phyloP scores from a whole-genome alignment of 495 filamentous ascomycete genomes.

The Penicillium maclennaniae region DNA sequence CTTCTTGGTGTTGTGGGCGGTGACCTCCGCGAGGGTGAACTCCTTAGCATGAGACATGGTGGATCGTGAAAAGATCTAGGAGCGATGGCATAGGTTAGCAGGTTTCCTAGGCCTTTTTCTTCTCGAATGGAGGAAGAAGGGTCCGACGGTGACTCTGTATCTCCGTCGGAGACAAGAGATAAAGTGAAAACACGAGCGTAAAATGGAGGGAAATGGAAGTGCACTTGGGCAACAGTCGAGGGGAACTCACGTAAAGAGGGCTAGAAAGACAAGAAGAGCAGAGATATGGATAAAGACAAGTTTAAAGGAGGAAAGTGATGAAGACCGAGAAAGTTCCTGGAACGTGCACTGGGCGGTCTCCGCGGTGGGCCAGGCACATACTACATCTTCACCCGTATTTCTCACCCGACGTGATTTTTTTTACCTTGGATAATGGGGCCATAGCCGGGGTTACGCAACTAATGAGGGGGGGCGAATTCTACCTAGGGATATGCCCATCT shows the following conservation, averaged over 20 bases:
- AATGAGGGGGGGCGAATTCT: constrained; percentile 3
- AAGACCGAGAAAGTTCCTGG: constrained; percentile 7
- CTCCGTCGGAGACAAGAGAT: constrained; percentile 1
- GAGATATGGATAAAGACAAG: constrained; percentile 4
- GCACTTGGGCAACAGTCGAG: not conserved
- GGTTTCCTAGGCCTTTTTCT: too few species aligned
- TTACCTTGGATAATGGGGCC: not conserved
- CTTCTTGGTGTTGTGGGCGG: constrained; percentile 91
- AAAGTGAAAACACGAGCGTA: not conserved
- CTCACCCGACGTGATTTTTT: not conserved
- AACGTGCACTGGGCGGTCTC: constrained; percentile 18
- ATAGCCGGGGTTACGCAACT: not conserved
- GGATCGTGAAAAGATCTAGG: constrained; percentile 7
- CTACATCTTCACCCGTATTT: not conserved
- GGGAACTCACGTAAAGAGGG: constrained; percentile 6
- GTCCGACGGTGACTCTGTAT: not conserved
- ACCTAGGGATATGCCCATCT: not conserved
- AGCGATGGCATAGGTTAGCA: not conserved
- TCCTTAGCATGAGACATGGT: constrained; percentile 66
- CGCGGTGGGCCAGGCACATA: constrained; percentile 5
- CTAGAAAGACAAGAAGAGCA: constrained; percentile 9
- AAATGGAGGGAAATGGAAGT: not conserved
- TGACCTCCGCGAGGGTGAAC: constrained; percentile 80
- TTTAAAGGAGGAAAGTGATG: constrained; percentile 6
- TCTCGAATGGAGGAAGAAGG: constrained; percentile 1